Base-by-base conservation (phyloP, 805 yeast species). In the Candida nanaspora region DNA sequence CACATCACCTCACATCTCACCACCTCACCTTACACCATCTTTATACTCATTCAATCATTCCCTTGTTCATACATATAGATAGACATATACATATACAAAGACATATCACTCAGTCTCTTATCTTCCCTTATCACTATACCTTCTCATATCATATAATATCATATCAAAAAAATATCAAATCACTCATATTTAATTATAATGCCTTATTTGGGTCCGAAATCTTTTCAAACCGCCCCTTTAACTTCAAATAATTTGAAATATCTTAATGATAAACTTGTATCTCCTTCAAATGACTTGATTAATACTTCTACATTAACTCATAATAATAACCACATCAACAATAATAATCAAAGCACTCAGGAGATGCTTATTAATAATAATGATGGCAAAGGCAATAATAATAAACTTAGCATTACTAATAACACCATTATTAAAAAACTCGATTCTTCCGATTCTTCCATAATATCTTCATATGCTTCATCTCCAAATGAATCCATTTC, bases 131-230 rank as follows among this genome's bases (percentile, higher is more conserved):
- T n/a, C n/a, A n/a, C n/a, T n/a, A n/a, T n/a, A n/a, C n/a, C n/a
- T n/a, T n/a, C n/a, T n/a, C 11, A 23, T 11, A 8, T 23, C 11
- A 23, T 23, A 23, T 23, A 23, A 23, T 23, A 23, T 23, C 27
- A 23, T 23, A 23, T 23, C 27, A 23, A 8, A 23, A 23, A 23
- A 8, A 23, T 23, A 23, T 23, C 27, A 9, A 9, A 9, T 27
- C 30, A 7, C 14, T 27, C 30, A 27, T 27, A 27, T 27, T 13
- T 27, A 10, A 9, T 27, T 23, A 23, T 23, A 27, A 61, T 61
- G 66, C 57, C 66, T 41, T 61, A 59, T 43, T 43, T 61, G 33
- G 66, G 66, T 25, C 65, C 66, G 29, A 58, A 50, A 45, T 48
- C 64, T 6, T 61, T 59, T 44, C 55, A 50, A n/a, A 61, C 66